Conservation (phyloP, 2,329 filamentous ascomycete species). For the Coniochaeta sp. region DNA sequence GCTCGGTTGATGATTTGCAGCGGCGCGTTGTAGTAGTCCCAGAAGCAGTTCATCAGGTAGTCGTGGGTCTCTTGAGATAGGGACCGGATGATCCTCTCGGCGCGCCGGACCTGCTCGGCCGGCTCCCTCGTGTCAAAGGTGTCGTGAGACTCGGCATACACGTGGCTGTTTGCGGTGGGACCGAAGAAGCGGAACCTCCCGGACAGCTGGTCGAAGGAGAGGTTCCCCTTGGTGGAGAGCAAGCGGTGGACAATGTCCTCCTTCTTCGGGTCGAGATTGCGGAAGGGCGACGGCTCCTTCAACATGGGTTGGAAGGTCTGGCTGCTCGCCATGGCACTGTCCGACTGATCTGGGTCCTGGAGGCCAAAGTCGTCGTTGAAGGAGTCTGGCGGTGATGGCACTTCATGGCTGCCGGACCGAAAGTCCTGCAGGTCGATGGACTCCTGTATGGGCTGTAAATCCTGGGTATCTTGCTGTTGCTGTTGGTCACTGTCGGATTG, state of each 20-base stretch:
- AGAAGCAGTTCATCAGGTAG: slow-evolving; percentile 44
- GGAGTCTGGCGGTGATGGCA: slow-evolving; percentile 23
- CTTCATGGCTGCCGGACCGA: slow-evolving; percentile 7
- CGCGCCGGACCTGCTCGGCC: slow-evolving; percentile 35
- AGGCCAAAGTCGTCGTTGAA: slow-evolving; percentile 21
- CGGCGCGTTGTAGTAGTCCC: slow-evolving; percentile 41
- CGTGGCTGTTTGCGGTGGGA: slow-evolving; percentile 44
- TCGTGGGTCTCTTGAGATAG: slow-evolving; percentile 39
- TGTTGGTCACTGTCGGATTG: slow-evolving; percentile 2
- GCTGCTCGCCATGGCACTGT: slow-evolving; percentile 10
- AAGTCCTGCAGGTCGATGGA: slow-evolving; percentile 6
- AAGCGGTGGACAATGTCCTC: slow-evolving; percentile 41
- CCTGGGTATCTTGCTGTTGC: neutral
- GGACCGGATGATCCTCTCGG: slow-evolving; percentile 38
- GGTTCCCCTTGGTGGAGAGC: slow-evolving; percentile 39
- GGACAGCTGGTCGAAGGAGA: slow-evolving; percentile 42
- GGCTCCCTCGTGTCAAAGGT: slow-evolving; percentile 28
- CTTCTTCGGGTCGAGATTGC: slow-evolving; percentile 30
- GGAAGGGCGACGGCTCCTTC: slow-evolving; percentile 24
- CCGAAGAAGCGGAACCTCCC: slow-evolving; percentile 45
- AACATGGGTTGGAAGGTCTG: slow-evolving; percentile 13
- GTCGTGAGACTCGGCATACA: slow-evolving; percentile 32
- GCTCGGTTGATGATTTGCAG: slow-evolving; percentile 40
- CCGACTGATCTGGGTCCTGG: slow-evolving; percentile 17
- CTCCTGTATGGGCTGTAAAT: slow-evolving; percentile 3